These are phyloP conservation scores for Camellia oleifera DNA, from an alignment of 179 eudicot genomes.

Conservation along the genomic window DNA sequence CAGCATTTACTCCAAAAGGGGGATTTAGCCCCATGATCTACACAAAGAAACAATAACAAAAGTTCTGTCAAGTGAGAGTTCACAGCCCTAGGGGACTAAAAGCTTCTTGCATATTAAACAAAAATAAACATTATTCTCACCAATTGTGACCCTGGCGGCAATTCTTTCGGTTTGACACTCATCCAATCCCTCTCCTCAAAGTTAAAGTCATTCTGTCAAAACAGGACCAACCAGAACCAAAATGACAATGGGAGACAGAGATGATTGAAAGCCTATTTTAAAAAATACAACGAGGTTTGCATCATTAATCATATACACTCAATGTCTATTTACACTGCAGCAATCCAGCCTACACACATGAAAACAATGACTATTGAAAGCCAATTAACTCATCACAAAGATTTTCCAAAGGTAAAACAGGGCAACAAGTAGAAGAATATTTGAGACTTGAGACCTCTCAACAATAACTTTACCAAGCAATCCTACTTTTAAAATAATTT, in stretches of 20 bases:
- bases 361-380: slow-evolving; percentile 1
- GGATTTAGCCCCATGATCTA: slow-evolving; percentile 97
- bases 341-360: background rate
- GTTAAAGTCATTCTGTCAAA: slow-evolving; percentile 75
- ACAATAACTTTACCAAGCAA: background rate
- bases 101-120: background rate
- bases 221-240: slow-evolving; percentile 11
- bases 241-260: slow-evolving; percentile 1
- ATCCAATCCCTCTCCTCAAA: slow-evolving; percentile 84
- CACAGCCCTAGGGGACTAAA: background rate
- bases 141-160: slow-evolving; percentile 75
- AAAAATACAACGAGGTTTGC: background rate
- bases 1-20: slow-evolving; percentile 80
- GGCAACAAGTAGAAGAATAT: background rate
- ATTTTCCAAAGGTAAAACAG: background rate
- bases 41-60: slow-evolving; percentile 18
- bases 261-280: background rate
- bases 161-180: slow-evolving; percentile 48
- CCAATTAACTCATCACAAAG: background rate
- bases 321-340: background rate
- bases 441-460: background rate
- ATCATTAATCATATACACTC: background rate
- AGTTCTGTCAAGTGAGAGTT: background rate
- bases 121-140: slow-evolving; percentile 34
- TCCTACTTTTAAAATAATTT: background rate